Evolutionary conservation across 768 basidiomycete species (phyloP).

Genomic region (Xanthoconium purpureum): DNA sequence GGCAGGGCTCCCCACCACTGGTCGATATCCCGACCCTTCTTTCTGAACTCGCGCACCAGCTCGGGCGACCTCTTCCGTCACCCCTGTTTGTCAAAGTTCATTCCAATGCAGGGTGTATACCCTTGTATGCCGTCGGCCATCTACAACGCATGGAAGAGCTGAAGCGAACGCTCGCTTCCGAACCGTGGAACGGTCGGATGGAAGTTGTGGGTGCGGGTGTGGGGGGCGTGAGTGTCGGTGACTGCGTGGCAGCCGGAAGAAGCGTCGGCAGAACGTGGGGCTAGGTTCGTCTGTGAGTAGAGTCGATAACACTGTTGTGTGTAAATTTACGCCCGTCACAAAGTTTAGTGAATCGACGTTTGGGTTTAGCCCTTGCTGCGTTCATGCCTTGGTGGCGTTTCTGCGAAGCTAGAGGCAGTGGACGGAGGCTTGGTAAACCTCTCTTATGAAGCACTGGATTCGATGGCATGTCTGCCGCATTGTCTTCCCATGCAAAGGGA

Average conservation of each 20-base stretch:
- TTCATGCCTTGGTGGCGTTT: conserved; percentile 9
- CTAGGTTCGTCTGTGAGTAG: conserved; percentile 20
- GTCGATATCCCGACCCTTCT: conserved; percentile 25
- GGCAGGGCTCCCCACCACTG: conserved; percentile 12
- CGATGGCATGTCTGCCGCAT: conserved; percentile 22
- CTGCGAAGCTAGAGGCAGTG: conserved; percentile 4
- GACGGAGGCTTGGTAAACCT: conserved; percentile 1
- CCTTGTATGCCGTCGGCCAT: conserved; percentile 73
- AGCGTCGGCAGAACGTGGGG: conserved; percentile 46
- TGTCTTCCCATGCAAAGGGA: conserved; percentile 17
- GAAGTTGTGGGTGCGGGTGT: conserved; percentile 82
- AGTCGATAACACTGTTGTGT: not conserved
- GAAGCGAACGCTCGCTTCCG: conserved; percentile 37
- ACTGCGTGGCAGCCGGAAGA: conserved; percentile 78
- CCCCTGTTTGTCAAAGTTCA: conserved; percentile 55
- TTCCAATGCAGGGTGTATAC: conserved; percentile 69
- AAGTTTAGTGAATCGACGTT: conserved; percentile 11
- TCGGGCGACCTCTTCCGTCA: conserved; percentile 46
- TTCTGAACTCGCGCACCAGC: conserved; percentile 42
- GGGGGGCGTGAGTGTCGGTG: conserved; percentile 81
- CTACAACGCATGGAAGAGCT: conserved; percentile 63
- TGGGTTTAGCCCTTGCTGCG: not conserved
- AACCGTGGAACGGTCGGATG: conserved; percentile 47
- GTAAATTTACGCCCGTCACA: conserved; percentile 12
- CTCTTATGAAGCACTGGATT: conserved; percentile 21